These are phyloP conservation scores for Rhynchosporium secalis DNA, from an alignment of 2,329 filamentous ascomycete species.

Conservation along the genomic window DNA sequence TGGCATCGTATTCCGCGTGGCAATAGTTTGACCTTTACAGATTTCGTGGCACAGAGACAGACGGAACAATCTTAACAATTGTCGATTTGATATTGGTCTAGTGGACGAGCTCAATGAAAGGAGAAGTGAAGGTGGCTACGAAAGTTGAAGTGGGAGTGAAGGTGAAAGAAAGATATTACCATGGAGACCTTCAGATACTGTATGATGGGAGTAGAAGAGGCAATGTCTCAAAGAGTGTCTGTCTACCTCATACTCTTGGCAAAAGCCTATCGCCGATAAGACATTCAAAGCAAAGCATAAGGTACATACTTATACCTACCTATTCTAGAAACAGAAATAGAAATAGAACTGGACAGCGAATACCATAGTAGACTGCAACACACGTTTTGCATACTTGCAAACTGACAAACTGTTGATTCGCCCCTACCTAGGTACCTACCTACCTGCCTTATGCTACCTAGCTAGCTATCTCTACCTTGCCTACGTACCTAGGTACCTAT, in stretches of 20 bases:
- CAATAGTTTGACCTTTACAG: background rate
- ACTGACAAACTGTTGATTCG: too few relatives aligned
- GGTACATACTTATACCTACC: too few relatives aligned
- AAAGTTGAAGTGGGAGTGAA: background rate
- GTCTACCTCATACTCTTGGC: constrained; percentile 1
- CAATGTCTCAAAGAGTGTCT: background rate
- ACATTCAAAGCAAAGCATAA: background rate
- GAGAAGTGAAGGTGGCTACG: background rate
- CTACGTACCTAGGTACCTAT: too few relatives aligned
- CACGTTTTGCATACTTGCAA: too few relatives aligned
- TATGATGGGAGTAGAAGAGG: too few relatives aligned
- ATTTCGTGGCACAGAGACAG: background rate
- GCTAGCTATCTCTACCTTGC: too few relatives aligned
- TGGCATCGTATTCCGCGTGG: constrained; percentile 24
- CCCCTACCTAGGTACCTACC: too few relatives aligned
- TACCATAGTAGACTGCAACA: too few relatives aligned
- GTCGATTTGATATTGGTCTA: background rate
- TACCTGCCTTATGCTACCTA: too few relatives aligned
- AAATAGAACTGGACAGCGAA: too few relatives aligned
- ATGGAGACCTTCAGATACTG: too few relatives aligned
- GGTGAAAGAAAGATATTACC: background rate
- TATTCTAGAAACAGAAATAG: too few relatives aligned
- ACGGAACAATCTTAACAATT: background rate
- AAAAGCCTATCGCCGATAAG: constrained; percentile 15
- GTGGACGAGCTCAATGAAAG: background rate